These are phyloP conservation scores for Trypanosoma theileri DNA, from an alignment of 208 protist species.

Conservation along the genomic window DNA sequence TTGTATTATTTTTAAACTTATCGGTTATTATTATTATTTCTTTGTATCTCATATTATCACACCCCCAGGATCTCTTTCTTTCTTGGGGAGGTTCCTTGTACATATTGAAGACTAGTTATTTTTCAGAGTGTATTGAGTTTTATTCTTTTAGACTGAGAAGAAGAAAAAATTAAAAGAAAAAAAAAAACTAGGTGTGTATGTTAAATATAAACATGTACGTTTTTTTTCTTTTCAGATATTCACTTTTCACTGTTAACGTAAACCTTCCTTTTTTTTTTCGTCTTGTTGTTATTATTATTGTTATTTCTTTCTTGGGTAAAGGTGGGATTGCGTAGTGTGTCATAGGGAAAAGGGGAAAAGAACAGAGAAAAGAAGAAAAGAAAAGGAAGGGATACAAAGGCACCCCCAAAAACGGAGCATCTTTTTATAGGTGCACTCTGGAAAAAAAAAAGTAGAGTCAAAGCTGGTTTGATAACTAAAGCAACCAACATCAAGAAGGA, in stretches of 20 bases:
- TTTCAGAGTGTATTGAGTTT: background rate
- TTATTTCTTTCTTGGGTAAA: background rate
- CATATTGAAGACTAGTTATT: too few species aligned
- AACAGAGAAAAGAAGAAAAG: background rate
- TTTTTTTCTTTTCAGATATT: conserved; percentile 16
- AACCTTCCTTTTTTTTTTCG: too few species aligned
- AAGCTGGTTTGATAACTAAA: too few species aligned
- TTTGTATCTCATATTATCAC: conserved; percentile 7
- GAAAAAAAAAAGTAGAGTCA: too few species aligned
- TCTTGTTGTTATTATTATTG: conserved; percentile 19
- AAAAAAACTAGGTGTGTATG: background rate
- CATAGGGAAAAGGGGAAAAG: too few species aligned
- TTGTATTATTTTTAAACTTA: conserved; percentile 13
- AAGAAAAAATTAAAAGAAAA: background rate
- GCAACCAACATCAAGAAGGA: too few species aligned
- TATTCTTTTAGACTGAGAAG: background rate
- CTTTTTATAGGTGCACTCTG: too few species aligned
- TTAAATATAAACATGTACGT: conserved; percentile 1
- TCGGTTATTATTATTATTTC: conserved; percentile 10
- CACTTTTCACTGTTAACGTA: too few species aligned
- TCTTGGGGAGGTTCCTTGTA: background rate
- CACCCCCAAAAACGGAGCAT: too few species aligned
- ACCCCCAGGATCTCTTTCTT: background rate
- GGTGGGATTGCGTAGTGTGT: too few species aligned
- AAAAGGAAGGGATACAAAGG: too few species aligned